Evolutionary conservation across 768 basidiomycete genomes (phyloP), one percentile per base, ranked within the genome.

Genomic region (Russula sp.): DNA sequence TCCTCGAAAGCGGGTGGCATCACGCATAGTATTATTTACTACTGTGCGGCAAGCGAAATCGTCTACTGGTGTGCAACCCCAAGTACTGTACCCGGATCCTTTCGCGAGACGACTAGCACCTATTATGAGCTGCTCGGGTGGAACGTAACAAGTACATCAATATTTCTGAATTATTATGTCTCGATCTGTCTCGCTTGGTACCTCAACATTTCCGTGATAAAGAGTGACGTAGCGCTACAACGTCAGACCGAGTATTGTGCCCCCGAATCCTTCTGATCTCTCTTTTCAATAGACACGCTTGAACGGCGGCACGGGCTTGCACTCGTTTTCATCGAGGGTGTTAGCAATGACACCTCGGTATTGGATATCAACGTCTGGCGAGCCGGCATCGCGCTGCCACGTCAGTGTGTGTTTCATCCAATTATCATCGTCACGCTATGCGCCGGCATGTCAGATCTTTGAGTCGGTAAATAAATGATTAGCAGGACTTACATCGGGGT

Each of bases 331-430:
- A 73, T 99, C 96, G 50, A 98, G 84, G 50, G 97, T 98, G 55
- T 77, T 83, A 69, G 76, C 80, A 72, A 92, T 95, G 69, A 99
- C 97, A 30, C 75, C 73, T 71, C 97, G 91, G 79, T 98, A 99
- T 72, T 84, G 84, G 76, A 99, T 85, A 50, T 87, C 87, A 66
- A 98, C 94, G 62, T 93, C 86, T 13, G 94, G 93, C 66, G 81
- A 84, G 63, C 79, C 76, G 63, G 81, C 75, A 72, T 97, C 87
- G 62, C 78, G 84, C 74, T 94, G 94, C 87, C 91, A 94, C n/a
- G 92, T 91, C 54, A 98, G 84, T 1, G 94, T 93, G 75, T 92
- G 93, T 79, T 90, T 94, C 93, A 94, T 94, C 94, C 94, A 95
- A 44, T 82, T 81, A 49, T 85, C 82, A 73, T 99, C 96, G 73